A percentile compares a stretch with the other conserved stretches of the same genome.
Conservation (phyloP, 768 basidiomycete species). For the Clitopilus passeckerianus region DNA sequence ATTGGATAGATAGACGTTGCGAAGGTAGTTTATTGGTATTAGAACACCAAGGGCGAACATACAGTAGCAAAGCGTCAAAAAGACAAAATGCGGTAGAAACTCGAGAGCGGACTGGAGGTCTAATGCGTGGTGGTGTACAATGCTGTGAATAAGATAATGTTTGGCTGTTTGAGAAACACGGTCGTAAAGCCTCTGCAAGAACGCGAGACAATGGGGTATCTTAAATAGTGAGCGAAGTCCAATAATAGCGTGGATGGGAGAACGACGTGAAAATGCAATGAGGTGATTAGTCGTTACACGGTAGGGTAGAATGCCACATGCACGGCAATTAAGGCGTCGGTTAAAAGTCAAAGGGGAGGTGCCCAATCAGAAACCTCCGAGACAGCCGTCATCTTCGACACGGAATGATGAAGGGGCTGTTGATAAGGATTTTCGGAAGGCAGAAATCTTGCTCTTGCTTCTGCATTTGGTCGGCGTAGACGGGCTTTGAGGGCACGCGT, state of each 20-base stretch:
- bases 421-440: constrained; percentile 11
- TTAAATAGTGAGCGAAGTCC: background rate
- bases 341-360: background rate
- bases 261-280: background rate
- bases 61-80: background rate
- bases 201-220: constrained; percentile 1
- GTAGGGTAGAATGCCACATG: background rate
- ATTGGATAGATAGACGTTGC: background rate
- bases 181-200: background rate
- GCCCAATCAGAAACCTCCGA: constrained; percentile 34
- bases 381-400: constrained; percentile 32
- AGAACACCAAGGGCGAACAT: background rate
- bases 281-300: background rate
- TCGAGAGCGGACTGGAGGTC: background rate
- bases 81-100: background rate
- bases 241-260: constrained; percentile 1
- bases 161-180: background rate
- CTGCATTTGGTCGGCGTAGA: constrained; percentile 11
- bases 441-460: constrained; percentile 11
- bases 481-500: constrained; percentile 8
- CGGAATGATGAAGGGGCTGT: constrained; percentile 18
- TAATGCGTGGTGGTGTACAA: background rate
- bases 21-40: background rate
- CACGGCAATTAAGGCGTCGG: background rate
- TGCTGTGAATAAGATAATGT: background rate